Conservation (phyloP, 305 asterid species). For the Plantago coronopus region DNA sequence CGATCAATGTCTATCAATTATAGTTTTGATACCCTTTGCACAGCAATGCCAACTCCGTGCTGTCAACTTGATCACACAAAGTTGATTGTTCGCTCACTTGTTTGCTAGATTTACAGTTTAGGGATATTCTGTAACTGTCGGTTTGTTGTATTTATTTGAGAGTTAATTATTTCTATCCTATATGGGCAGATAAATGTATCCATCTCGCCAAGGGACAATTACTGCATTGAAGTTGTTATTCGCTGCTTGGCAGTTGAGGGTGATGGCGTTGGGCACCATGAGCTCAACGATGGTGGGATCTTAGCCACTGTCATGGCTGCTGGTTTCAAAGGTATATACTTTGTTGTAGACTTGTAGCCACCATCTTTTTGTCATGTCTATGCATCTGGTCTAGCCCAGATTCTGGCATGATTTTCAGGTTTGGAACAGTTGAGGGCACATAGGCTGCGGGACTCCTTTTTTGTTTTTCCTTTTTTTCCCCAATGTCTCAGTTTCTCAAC, state of each 20-base stretch:
- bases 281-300: conserved; percentile 85
- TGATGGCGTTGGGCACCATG: conserved; percentile 85
- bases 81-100: background rate
- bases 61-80: background rate
- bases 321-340: conserved; percentile 79
- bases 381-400: conserved; percentile 8
- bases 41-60: too few relatives aligned
- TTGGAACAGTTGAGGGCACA: too few relatives aligned
- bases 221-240: conserved; percentile 73
- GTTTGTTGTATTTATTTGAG: conserved; percentile 5
- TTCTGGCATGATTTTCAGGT: too few relatives aligned
- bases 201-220: conserved; percentile 52
- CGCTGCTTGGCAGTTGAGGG: conserved; percentile 86
- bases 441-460: background rate
- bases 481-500: conserved; percentile 11
- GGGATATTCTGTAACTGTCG: background rate
- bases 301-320: conserved; percentile 75
- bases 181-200: conserved; percentile 63
- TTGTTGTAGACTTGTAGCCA: conserved; percentile 14
- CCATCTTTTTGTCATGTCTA: conserved; percentile 7
- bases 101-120: conserved; percentile 1
- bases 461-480: too few relatives aligned
- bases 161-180: conserved; percentile 18
- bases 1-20: background rate
- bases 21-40: too few relatives aligned